These are phyloP conservation scores for Yarrowia keelungensis DNA, from an alignment of 805 yeast genomes.

Conservation along the genomic window DNA sequence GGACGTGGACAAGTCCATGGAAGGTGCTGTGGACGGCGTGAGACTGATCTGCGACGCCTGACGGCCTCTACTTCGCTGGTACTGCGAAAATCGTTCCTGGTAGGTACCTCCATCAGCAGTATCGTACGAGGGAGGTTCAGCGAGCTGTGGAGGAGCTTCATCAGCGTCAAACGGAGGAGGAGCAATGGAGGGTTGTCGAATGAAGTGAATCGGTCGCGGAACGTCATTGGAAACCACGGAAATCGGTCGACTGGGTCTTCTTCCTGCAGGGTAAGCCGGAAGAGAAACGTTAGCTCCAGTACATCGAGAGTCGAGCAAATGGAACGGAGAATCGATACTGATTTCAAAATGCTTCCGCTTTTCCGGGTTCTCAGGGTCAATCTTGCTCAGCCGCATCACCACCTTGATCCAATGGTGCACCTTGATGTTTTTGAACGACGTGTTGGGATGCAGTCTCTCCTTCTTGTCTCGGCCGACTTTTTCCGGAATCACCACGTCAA, in stretches of 20 bases:
- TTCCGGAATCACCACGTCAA: slow-evolving; percentile 84
- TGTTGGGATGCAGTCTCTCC: slow-evolving; percentile 72
- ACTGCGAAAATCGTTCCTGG: slow-evolving; percentile 18
- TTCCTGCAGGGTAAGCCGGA: slow-evolving; percentile 50
- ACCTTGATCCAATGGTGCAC: slow-evolving; percentile 96
- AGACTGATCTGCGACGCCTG: neutral
- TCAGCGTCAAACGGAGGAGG: slow-evolving; percentile 67
- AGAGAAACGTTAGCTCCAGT: slow-evolving; percentile 50
- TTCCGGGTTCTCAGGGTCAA: slow-evolving; percentile 51
- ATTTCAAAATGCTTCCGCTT: slow-evolving; percentile 93
- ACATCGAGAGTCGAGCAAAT: slow-evolving; percentile 75
- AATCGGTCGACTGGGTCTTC: neutral
- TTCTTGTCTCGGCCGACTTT: slow-evolving; percentile 48
- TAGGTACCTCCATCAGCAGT: slow-evolving; percentile 2
- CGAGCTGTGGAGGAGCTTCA: slow-evolving; percentile 30
- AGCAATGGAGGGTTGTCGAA: slow-evolving; percentile 62
- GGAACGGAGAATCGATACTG: slow-evolving; percentile 93
- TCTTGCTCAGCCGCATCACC: slow-evolving; percentile 75
- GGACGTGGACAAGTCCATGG: slow-evolving; percentile 10
- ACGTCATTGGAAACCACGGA: slow-evolving; percentile 3
- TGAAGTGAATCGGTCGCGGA: slow-evolving; percentile 59
- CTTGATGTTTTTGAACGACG: slow-evolving; percentile 78
- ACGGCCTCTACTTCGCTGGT: neutral
- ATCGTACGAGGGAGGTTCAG: slow-evolving; percentile 24
- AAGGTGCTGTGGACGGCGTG: slow-evolving; percentile 5